A percentile compares a stretch with the other conserved stretches of the same genome.
phyloP scores from a whole-genome alignment of 257 asterid species.

The Petrea volubilis region DNA sequence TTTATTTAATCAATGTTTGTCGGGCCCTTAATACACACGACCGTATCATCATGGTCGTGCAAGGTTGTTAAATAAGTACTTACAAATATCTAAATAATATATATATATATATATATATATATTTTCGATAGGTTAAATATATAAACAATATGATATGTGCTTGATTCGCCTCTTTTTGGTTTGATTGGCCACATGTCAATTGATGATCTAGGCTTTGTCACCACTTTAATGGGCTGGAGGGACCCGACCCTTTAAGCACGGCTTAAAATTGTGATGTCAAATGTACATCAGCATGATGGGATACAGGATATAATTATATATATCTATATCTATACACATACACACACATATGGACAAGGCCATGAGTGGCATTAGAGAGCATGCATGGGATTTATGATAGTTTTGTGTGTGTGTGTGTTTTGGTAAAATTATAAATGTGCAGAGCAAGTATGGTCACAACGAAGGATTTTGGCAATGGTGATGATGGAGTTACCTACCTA shows the following conservation, averaged over 20 bases:
- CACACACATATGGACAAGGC: background rate
- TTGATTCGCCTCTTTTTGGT: conserved; percentile 2
- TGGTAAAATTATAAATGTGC: background rate
- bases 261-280: conserved; percentile 34
- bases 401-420: background rate
- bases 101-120: too few species aligned
- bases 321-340: too few species aligned
- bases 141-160: background rate
- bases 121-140: too few species aligned
- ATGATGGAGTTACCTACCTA: conserved; percentile 28
- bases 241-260: conserved; percentile 27
- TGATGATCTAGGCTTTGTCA: conserved; percentile 24
- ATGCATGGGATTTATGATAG: conserved; percentile 24
- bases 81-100: too few species aligned
- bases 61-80: background rate
- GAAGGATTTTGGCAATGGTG: background rate
- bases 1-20: too few species aligned
- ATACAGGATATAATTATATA: background rate
- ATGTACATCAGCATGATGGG: conserved; percentile 41
- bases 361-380: conserved; percentile 21
- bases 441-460: conserved; percentile 11
- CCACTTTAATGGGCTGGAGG: conserved; percentile 15
- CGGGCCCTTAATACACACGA: background rate
- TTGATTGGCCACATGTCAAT: conserved; percentile 35
- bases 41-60: conserved; percentile 23